Conservation (phyloP, 163 green algal genomes). For the Smithsoniella earleae region DNA sequence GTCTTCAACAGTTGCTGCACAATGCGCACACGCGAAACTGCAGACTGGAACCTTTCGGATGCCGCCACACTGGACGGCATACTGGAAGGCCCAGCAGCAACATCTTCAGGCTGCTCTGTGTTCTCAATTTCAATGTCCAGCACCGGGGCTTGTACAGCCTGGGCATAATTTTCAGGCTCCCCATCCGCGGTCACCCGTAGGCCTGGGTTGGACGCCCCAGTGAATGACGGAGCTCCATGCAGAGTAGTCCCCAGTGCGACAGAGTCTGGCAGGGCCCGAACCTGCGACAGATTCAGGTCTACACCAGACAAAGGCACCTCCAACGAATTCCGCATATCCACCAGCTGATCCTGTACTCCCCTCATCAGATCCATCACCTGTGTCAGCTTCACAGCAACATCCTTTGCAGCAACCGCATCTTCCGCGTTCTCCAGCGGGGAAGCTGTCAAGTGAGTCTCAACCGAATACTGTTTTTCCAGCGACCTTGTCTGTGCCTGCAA, state of each 20-base stretch:
- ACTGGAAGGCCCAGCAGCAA: too few species aligned
- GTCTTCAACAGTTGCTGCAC: too few species aligned
- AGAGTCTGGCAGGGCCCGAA: background rate
- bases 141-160: too few species aligned
- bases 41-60: too few species aligned
- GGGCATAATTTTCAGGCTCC: too few species aligned
- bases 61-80: too few species aligned
- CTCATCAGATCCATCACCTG: background rate
- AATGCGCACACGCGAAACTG: too few species aligned
- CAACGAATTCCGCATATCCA: background rate
- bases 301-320: slow-evolving; percentile 9
- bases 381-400: background rate
- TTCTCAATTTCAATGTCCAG: too few species aligned
- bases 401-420: background rate
- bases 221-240: too few species aligned
- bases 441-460: background rate
- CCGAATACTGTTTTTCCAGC: background rate
- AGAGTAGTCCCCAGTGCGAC: background rate
- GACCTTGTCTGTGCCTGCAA: background rate
- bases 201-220: too few species aligned
- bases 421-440: background rate
- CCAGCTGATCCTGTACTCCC: background rate
- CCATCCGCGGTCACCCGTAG: too few species aligned
- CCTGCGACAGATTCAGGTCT: background rate
- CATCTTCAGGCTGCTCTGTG: too few species aligned